Conservation (phyloP, 176 grass and related monocot species). For the Carex myosuroides region DNA sequence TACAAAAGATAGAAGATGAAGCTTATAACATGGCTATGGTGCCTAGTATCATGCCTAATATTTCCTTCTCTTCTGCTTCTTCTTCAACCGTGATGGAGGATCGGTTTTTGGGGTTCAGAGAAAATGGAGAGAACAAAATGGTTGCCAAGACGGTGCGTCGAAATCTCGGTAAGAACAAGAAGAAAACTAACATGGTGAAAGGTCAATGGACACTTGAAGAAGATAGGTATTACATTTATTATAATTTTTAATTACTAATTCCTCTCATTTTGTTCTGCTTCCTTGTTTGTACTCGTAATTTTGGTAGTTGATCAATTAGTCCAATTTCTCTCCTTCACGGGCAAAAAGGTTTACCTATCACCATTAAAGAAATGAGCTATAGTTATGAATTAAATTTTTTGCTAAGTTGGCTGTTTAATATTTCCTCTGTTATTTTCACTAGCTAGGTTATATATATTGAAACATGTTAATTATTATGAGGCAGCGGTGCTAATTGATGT, state of each 20-base stretch:
- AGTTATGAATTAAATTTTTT: not conserved
- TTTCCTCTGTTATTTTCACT: not conserved
- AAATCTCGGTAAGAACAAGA: constrained; percentile 21
- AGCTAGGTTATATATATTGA: not conserved
- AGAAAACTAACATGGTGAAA: constrained; percentile 68
- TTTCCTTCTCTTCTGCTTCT: constrained; percentile 2
- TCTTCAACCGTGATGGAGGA: constrained; percentile 3
- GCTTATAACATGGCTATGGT: constrained; percentile 14
- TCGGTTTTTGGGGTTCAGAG: constrained; percentile 5
- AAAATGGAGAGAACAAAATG: constrained; percentile 14
- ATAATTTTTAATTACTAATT: not conserved
- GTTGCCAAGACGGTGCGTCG: not conserved
- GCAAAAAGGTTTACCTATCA: not conserved
- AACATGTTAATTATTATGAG: not conserved
- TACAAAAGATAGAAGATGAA: not conserved
- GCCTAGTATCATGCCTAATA: not conserved
- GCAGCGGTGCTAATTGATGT: not conserved
- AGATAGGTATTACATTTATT: constrained; percentile 41
- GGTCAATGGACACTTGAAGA: constrained; percentile 87
- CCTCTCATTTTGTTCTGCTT: not conserved
- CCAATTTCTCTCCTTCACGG: not conserved
- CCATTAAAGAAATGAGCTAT: too few relatives aligned
- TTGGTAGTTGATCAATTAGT: not conserved
- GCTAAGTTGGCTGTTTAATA: not conserved
- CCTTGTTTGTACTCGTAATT: not conserved